These are phyloP conservation scores for Diaporthe batatas DNA, from an alignment of 2,329 filamentous ascomycete genomes.

Conservation along the genomic window DNA sequence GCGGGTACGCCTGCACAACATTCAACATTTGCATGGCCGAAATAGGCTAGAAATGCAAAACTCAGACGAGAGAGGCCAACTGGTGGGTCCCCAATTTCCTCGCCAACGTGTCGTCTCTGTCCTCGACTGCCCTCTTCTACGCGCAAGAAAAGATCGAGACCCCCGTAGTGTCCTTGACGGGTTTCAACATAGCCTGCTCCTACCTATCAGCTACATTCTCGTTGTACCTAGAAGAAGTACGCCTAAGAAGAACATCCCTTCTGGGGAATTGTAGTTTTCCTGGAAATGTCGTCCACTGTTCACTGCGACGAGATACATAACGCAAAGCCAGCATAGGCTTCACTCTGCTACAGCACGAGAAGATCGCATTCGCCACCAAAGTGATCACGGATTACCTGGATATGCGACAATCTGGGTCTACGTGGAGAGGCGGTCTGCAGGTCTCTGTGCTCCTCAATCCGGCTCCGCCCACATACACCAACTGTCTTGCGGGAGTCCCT, in stretches of 20 bases:
- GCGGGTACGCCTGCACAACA: constrained; percentile 31
- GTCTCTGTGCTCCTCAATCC: constrained; percentile 1
- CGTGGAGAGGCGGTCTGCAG: constrained; percentile 22
- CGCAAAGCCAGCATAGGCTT: background rate
- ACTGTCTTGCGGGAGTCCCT: constrained; percentile 20
- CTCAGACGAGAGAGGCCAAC: constrained; percentile 28
- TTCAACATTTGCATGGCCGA: constrained; percentile 24
- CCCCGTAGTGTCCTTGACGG: constrained; percentile 11
- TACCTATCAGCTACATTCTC: background rate
- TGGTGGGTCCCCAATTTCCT: constrained; percentile 12
- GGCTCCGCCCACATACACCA: constrained; percentile 23
- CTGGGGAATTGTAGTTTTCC: background rate
- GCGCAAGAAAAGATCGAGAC: constrained; percentile 5
- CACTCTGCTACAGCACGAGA: background rate
- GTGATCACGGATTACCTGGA: background rate
- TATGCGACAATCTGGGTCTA: constrained; percentile 20
- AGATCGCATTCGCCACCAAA: constrained; percentile 5
- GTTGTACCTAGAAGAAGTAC: background rate
- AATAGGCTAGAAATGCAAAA: constrained; percentile 22
- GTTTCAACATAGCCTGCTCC: background rate
- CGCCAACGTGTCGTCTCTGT: constrained; percentile 5
- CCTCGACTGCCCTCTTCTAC: background rate
- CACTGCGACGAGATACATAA: background rate
- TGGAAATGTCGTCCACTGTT: background rate
- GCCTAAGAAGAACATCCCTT: background rate